A percentile compares a stretch with the other conserved stretches of the same genome.
These are phyloP conservation scores for Penicillium silybi DNA, from an alignment of 495 filamentous ascomycete species.

Conservation along the genomic window DNA sequence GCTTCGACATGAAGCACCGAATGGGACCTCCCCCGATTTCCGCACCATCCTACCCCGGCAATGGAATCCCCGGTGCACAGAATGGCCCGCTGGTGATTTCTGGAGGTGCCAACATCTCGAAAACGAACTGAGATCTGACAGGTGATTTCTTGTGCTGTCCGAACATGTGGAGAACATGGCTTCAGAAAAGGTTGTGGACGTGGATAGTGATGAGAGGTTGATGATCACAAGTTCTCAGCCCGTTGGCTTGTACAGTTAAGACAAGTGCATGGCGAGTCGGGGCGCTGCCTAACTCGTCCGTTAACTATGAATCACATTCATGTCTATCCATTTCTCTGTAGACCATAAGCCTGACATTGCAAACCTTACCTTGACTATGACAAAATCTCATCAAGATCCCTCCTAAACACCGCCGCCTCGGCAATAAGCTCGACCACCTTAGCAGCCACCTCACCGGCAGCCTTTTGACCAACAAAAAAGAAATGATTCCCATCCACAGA, in stretches of 20 bases:
- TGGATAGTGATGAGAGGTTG: too few species aligned
- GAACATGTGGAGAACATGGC: neutral
- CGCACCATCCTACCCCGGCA: slow-evolving; percentile 21
- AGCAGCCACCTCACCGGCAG: slow-evolving; percentile 14
- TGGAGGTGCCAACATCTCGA: slow-evolving; percentile 27
- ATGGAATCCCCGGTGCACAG: slow-evolving; percentile 17
- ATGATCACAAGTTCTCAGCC: slow-evolving; percentile 2
- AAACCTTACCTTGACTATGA: too few species aligned
- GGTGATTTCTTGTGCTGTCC: neutral
- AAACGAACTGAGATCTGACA: slow-evolving; percentile 17
- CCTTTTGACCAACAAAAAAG: slow-evolving; percentile 22
- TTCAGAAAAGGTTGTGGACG: neutral
- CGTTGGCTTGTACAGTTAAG: slow-evolving; percentile 16
- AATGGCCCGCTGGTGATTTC: slow-evolving; percentile 45
- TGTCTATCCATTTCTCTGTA: neutral
- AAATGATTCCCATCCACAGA: slow-evolving; percentile 21
- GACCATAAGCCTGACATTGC: neutral
- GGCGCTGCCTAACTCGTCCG: slow-evolving; percentile 2
- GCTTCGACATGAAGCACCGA: slow-evolving; percentile 38
- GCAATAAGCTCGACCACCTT: neutral
- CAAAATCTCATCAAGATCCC: neutral
- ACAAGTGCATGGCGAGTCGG: slow-evolving; percentile 10
- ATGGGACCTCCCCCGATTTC: slow-evolving; percentile 16
- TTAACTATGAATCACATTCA: slow-evolving; percentile 8
- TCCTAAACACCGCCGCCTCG: neutral